Conservation (phyloP, 805 yeast species). For the Candida maesae region DNA sequence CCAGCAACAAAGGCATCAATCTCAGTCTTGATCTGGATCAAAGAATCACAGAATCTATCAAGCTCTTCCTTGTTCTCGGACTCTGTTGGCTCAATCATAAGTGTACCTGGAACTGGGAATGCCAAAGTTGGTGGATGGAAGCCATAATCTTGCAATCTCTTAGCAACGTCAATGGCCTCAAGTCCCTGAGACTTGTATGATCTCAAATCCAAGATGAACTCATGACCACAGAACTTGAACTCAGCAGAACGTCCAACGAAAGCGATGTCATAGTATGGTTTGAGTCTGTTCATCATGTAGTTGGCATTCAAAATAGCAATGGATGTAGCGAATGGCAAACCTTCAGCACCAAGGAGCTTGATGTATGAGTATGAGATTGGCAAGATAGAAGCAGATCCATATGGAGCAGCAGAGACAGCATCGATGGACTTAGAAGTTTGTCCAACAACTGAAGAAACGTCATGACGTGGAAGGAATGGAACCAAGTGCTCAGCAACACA, state of each 20-base stretch:
- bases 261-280: conserved; percentile 67
- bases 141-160: conserved; percentile 95
- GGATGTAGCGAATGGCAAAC: conserved; percentile 81
- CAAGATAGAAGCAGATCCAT: conserved; percentile 89
- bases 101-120: conserved; percentile 96
- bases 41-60: conserved; percentile 84
- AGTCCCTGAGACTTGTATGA: conserved; percentile 74
- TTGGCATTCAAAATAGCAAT: conserved; percentile 94
- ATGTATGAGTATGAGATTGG: conserved; percentile 95
- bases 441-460: conserved; percentile 45
- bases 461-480: conserved; percentile 81
- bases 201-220: conserved; percentile 88
- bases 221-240: conserved; percentile 88
- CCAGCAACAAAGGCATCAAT: conserved; percentile 69
- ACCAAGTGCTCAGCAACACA: conserved; percentile 82
- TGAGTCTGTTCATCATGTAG: conserved; percentile 82
- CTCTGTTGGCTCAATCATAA: conserved; percentile 98
- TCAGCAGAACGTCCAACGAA: conserved; percentile 56
- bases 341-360: conserved; percentile 85
- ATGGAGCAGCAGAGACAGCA: conserved; percentile 90
- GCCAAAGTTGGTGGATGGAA: conserved; percentile 99
- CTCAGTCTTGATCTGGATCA: conserved; percentile 79
- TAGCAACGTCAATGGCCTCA: conserved; percentile 96
- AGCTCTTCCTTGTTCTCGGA: conserved; percentile 85
- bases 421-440: conserved; percentile 48